phyloP scores from a whole-genome alignment of 1,139 yeast genomes.

The Hyphopichia khmerensis region DNA sequence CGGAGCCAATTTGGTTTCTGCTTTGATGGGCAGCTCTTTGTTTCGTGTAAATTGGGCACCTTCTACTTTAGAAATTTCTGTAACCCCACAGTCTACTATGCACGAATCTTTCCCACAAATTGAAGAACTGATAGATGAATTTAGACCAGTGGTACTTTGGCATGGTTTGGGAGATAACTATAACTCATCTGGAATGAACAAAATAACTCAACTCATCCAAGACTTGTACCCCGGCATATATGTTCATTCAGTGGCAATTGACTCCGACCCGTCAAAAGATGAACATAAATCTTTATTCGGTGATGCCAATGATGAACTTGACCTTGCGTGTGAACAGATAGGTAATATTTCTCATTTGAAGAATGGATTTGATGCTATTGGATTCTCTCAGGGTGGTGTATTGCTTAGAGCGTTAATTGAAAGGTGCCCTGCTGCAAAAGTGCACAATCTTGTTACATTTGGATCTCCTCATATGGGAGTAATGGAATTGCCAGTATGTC shows the following conservation, averaged over 20 bases:
- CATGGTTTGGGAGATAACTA: conserved; percentile 83
- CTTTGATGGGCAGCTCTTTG: neutral
- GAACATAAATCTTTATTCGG: conserved; percentile 59
- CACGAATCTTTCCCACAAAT: neutral
- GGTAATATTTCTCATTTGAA: conserved; percentile 37
- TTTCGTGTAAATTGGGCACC: neutral
- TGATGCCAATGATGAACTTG: conserved; percentile 44
- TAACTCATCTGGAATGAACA: conserved; percentile 58
- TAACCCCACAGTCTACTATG: neutral
- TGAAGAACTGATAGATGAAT: neutral
- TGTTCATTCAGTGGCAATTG: conserved; percentile 54
- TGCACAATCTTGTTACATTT: conserved; percentile 62
- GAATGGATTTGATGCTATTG: conserved; percentile 70
- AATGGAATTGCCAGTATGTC: conserved; percentile 65
- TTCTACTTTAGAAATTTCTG: neutral
- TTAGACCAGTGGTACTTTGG: conserved; percentile 69
- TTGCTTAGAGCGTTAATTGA: conserved; percentile 67
- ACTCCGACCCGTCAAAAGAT: conserved; percentile 51
- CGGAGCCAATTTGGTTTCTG: neutral
- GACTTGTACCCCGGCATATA: conserved; percentile 49
- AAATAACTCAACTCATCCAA: conserved; percentile 43
- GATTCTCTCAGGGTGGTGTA: conserved; percentile 83
- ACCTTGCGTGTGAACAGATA: conserved; percentile 43
- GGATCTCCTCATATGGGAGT: conserved; percentile 86
- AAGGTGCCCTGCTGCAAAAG: conserved; percentile 47